Percentiles rank a stretch among this genome's conserved stretches.
phyloP scores from a whole-genome alignment of 2,329 filamentous ascomycete species.

The Fusarium guadeloupense region DNA sequence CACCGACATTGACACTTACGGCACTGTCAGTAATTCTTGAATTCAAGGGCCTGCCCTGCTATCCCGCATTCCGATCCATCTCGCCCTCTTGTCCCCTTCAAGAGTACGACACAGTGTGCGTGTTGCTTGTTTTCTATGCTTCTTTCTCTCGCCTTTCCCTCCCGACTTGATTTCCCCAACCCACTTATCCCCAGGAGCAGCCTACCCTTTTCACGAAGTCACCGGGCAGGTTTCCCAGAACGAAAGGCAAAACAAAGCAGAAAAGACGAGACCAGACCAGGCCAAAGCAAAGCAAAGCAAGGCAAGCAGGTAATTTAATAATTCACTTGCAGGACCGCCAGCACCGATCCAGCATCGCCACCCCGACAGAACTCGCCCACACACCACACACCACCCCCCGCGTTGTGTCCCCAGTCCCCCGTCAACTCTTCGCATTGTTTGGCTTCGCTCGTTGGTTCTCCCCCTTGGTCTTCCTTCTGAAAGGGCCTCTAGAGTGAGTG shows the following conservation, averaged over 20 bases:
- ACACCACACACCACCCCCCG: slow-evolving; percentile 31
- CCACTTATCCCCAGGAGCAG: slow-evolving; percentile 19
- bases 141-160: slow-evolving; percentile 16
- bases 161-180: slow-evolving; percentile 30
- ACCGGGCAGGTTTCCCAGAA: slow-evolving; percentile 25
- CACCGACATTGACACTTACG: not conserved
- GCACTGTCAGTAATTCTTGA: slow-evolving; percentile 4
- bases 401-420: slow-evolving; percentile 32
- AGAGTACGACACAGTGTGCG: slow-evolving; percentile 31
- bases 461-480: slow-evolving; percentile 21
- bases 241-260: slow-evolving; percentile 14
- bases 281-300: slow-evolving; percentile 10
- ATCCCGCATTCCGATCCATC: slow-evolving; percentile 33
- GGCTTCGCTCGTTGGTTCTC: slow-evolving; percentile 40
- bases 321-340: slow-evolving; percentile 24
- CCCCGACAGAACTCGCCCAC: slow-evolving; percentile 10
- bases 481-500: slow-evolving; percentile 4
- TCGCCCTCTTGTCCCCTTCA: slow-evolving; percentile 21
- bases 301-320: slow-evolving; percentile 26
- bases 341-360: slow-evolving; percentile 28
- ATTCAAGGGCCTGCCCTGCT: slow-evolving; percentile 22
- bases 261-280: no score
- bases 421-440: slow-evolving; percentile 34
- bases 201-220: slow-evolving; percentile 27
- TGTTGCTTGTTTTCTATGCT: slow-evolving; percentile 18